A percentile compares a stretch with the other conserved stretches of the same genome.
phyloP scores from a whole-genome alignment of 1,139 yeast species.

The Nakaseomyces delphensis region DNA sequence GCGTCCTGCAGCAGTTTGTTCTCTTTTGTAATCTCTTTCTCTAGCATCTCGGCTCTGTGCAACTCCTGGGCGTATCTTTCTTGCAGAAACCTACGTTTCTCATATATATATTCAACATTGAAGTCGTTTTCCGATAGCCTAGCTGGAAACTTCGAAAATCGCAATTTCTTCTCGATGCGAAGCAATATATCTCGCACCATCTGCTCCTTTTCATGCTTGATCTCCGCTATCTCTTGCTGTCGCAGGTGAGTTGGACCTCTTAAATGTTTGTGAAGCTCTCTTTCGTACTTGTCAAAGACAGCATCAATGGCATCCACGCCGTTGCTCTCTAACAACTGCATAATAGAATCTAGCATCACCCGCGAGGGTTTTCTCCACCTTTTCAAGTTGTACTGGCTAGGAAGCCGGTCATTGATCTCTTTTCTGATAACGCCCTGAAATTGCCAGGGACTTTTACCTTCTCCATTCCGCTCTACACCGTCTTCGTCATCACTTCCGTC shows the following conservation, averaged over 20 bases:
- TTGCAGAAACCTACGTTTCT: conserved; percentile 27
- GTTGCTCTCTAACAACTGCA: conserved; percentile 23
- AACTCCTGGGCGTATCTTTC: conserved; percentile 22
- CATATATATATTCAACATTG: conserved; percentile 27
- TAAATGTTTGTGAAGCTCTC: conserved; percentile 16
- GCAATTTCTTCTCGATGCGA: conserved; percentile 20
- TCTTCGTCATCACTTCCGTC: not conserved
- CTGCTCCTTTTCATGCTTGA: conserved; percentile 18
- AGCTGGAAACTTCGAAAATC: conserved; percentile 22
- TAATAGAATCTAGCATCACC: conserved; percentile 16
- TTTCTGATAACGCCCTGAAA: conserved; percentile 18
- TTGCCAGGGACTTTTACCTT: conserved; percentile 21
- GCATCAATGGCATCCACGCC: conserved; percentile 19
- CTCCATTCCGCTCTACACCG: not conserved
- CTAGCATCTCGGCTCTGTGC: conserved; percentile 20
- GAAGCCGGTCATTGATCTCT: conserved; percentile 19
- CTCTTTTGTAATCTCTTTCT: conserved; percentile 19
- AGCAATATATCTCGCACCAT: conserved; percentile 20
- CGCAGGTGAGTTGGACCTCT: conserved; percentile 8
- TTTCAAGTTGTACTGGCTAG: conserved; percentile 17
- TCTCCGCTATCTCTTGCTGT: conserved; percentile 11
- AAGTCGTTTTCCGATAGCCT: conserved; percentile 22
- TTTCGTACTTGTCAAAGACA: conserved; percentile 18
- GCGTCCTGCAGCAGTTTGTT: conserved; percentile 17
- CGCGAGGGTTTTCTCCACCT: conserved; percentile 23